Percentiles rank a stretch among this genome's conserved stretches.
Evolutionary conservation across 306 rosid genomes (phyloP).

Genomic region (Cucumis sativus): Cucumber_9930_V3 NC_026660.2:1633501-1634000

Average conservation of each 20-base stretch:
- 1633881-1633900: conserved; percentile 68
- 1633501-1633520: conserved; percentile 36
- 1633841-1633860: conserved; percentile 61
- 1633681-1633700: conserved; percentile 28
- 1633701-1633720: conserved; percentile 27
- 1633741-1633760: conserved; percentile 9
- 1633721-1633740: conserved; percentile 28
- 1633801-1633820: conserved; percentile 39
- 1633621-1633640: conserved; percentile 25
- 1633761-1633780: conserved; percentile 52
- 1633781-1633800: conserved; percentile 72
- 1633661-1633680: conserved; percentile 36
- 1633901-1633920: conserved; percentile 18
- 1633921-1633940: not conserved
- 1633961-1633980: not conserved
- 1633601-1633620: conserved; percentile 4
- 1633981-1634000: conserved; percentile 47
- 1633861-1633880: conserved; percentile 88
- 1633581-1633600: conserved; percentile 23
- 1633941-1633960: not conserved
- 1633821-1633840: conserved; percentile 53
- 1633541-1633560: conserved; percentile 28
- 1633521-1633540: conserved; percentile 40
- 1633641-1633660: conserved; percentile 28
- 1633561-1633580: conserved; percentile 20